These are phyloP conservation scores for Phytopythium mirpurense DNA, from an alignment of 352 stramenopile species.

Conservation along the genomic window DNA sequence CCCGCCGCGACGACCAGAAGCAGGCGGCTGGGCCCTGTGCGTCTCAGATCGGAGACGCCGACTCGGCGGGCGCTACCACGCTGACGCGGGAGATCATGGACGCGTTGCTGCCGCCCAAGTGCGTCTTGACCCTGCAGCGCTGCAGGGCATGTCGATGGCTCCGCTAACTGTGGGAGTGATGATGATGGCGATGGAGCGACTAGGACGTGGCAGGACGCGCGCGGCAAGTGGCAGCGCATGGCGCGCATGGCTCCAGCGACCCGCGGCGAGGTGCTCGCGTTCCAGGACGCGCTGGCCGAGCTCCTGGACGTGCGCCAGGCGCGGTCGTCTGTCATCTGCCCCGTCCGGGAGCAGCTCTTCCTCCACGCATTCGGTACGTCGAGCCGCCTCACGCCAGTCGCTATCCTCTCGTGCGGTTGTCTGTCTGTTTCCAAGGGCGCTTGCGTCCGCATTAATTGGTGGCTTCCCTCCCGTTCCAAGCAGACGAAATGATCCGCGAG, in stretches of 20 bases:
- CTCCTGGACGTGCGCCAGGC: constrained; percentile 50
- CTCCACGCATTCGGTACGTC: constrained; percentile 63
- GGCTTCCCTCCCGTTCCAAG: too few species aligned
- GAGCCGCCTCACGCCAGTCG: too few species aligned
- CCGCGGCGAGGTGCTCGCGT: constrained; percentile 34
- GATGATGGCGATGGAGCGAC: background rate
- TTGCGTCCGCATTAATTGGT: too few species aligned
- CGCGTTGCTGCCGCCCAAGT: constrained; percentile 68
- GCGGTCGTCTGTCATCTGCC: constrained; percentile 55
- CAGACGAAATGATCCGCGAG: constrained; percentile 78
- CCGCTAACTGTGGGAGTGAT: background rate
- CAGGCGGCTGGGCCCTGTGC: constrained; percentile 1
- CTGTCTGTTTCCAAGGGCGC: too few species aligned
- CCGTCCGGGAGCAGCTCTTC: constrained; percentile 67
- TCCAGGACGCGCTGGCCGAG: constrained; percentile 38
- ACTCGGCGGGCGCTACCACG: background rate
- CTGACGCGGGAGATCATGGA: constrained; percentile 57
- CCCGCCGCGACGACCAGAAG: background rate
- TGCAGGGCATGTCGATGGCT: too few species aligned
- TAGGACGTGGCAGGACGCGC: constrained; percentile 50
- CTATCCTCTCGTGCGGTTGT: too few species aligned
- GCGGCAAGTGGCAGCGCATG: constrained; percentile 69
- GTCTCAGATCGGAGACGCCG: constrained; percentile 6
- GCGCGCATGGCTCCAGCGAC: constrained; percentile 39
- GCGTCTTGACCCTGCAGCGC: too few species aligned